Percentiles rank a stretch among this genome's conserved stretches.
phyloP scores from a whole-genome alignment of 1,284 basidiomycete species.

The Sporisorium reilianum region DNA sequence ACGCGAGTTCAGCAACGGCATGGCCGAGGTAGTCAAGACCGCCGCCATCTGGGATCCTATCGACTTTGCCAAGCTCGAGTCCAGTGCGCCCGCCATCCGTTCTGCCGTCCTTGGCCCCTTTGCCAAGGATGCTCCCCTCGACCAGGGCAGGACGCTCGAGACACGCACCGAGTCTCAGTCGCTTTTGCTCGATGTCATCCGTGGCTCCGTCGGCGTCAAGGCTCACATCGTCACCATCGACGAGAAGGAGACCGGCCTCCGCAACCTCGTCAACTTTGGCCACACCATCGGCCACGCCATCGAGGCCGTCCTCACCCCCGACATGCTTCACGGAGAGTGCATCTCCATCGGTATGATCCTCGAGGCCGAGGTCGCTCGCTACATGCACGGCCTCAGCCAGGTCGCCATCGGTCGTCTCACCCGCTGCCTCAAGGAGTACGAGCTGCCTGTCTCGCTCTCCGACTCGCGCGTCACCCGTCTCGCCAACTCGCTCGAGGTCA shows the following conservation, averaged over 20 bases:
- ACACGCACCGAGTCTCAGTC: constrained; percentile 64
- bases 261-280: constrained; percentile 69
- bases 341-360: constrained; percentile 68
- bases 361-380: constrained; percentile 67
- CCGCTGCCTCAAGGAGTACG: constrained; percentile 65
- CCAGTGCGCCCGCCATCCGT: constrained; percentile 60
- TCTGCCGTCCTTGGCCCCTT: constrained; percentile 64
- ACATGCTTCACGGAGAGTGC: constrained; percentile 68
- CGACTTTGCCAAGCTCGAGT: constrained; percentile 68
- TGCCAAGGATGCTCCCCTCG: constrained; percentile 40
- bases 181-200: constrained; percentile 68
- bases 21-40: constrained; percentile 92
- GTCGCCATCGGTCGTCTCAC: constrained; percentile 65
- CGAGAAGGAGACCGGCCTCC: constrained; percentile 68
- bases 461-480: constrained; percentile 71
- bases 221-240: constrained; percentile 68
- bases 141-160: constrained; percentile 60
- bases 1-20: constrained; percentile 95
- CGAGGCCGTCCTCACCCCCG: constrained; percentile 67
- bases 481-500: constrained; percentile 79
- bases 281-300: constrained; percentile 69
- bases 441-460: constrained; percentile 61
- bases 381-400: constrained; percentile 64
- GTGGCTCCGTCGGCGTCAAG: constrained; percentile 68
- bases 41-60: constrained; percentile 68